Evolutionary conservation across 371 early-diverging fungal species (phyloP), one percentile per base, ranked within the genome.

Genomic region (Saksenaea vasiformis): DNA sequence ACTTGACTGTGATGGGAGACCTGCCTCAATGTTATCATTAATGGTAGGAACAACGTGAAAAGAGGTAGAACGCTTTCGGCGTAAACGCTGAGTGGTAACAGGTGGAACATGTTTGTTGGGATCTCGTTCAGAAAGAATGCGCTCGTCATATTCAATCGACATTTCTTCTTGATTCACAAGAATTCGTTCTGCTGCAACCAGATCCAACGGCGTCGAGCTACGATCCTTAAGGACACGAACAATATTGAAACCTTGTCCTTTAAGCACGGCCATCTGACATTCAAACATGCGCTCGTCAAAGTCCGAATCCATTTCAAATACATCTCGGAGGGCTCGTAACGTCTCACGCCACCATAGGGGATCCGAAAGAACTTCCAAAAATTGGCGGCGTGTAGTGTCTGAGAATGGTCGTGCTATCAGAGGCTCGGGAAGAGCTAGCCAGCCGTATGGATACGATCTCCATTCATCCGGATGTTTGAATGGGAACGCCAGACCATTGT

Each of bases 401-500:
- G 90, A 88, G 68, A 94, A 95, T 4, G 94, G 91, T 14, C 74
- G 78, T 0, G 75, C 71, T 24, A 87, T 72, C 39, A 87, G 70
- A 7, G 74, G 67, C 3, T 69, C 79, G 3, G 94, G 92, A 35
- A 96, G 82, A 58, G 80, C 84, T 11, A 89, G 68, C 96, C 95
- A 95, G 7, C 92, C 95, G 74, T 89, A 93, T 3, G 96, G 96
- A 64, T 95, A 96, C 0, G 92, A 91, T 8, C 94, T 81, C 90
- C 91, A 91, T 55, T 89, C 79, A 73, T 96, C 93, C 0, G 96
- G 96, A 69, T 96, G 96, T 67, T 96, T 94, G 70, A 87, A 93
- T 0, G 96, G 96, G 61, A 96, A 96, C 0, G 95, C 93, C 11
- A 96, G 83, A 1, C 96, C 96, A 69, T 96, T 93, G 72, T 96